These are phyloP conservation scores for Xylaria sp. DNA, from an alignment of 2,329 filamentous ascomycete genomes.

Conservation along the genomic window DNA sequence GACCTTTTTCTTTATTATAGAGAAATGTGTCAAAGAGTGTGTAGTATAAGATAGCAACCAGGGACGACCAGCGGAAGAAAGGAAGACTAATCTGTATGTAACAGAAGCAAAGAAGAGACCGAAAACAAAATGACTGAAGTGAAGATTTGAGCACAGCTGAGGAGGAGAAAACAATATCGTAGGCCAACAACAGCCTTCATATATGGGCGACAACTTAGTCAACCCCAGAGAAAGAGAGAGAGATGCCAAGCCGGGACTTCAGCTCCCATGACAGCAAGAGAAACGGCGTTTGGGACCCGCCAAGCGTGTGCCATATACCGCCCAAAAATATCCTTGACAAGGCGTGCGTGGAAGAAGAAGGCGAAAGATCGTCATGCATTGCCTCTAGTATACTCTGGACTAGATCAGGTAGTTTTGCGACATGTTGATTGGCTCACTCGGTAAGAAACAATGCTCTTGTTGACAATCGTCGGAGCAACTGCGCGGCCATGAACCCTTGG, in stretches of 20 bases:
- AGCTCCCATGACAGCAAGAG: slow-evolving; percentile 35
- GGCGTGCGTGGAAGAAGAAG: slow-evolving; percentile 31
- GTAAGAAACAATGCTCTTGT: slow-evolving; percentile 37
- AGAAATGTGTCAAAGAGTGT: slow-evolving; percentile 36
- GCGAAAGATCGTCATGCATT: slow-evolving; percentile 32
- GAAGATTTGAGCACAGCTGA: slow-evolving; percentile 53
- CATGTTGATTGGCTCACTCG: slow-evolving; percentile 24
- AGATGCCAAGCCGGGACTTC: slow-evolving; percentile 41
- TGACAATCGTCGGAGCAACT: slow-evolving; percentile 35
- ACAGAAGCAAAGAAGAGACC: slow-evolving; percentile 45
- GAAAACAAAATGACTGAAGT: slow-evolving; percentile 41
- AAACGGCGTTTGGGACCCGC: slow-evolving; percentile 42
- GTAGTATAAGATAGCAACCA: slow-evolving; percentile 50
- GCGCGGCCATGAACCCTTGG: slow-evolving; percentile 46
- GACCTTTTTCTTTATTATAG: slow-evolving; percentile 16
- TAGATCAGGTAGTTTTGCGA: slow-evolving; percentile 39
- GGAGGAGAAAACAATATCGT: slow-evolving; percentile 32
- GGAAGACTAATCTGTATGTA: slow-evolving; percentile 41
- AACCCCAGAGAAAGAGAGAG: slow-evolving; percentile 8
- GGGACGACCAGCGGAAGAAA: slow-evolving; percentile 52
- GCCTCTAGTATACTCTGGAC: slow-evolving; percentile 6
- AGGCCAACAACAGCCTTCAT: slow-evolving; percentile 47
- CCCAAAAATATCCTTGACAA: slow-evolving; percentile 45
- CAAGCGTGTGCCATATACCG: slow-evolving; percentile 46
- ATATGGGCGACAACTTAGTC: slow-evolving; percentile 45